Evolutionary conservation across 2,329 filamentous ascomycete species (phyloP).

Genomic region (Cercospora zeina): DNA sequence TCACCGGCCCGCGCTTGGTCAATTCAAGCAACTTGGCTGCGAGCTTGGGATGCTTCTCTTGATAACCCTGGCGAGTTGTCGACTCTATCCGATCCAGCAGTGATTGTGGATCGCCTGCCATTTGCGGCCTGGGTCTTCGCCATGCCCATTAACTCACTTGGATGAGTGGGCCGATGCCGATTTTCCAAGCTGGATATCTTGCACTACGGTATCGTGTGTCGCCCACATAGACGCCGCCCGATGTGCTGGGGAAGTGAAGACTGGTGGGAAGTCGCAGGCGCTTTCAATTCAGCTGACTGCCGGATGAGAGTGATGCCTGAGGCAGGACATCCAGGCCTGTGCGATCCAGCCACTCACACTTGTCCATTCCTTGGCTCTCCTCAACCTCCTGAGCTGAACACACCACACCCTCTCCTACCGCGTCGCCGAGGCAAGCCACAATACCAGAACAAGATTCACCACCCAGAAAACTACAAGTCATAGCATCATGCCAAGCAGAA

Average conservation of each 20-base stretch:
- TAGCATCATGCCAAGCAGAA: background rate
- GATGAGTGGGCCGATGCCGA: background rate
- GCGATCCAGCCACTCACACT: background rate
- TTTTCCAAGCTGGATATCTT: background rate
- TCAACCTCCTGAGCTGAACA: background rate
- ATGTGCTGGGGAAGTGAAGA: background rate
- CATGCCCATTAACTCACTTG: background rate
- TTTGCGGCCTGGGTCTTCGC: background rate
- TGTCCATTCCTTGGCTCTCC: background rate
- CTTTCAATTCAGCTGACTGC: background rate
- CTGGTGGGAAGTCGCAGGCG: background rate
- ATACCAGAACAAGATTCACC: background rate
- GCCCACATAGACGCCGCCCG: background rate
- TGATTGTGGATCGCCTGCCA: background rate
- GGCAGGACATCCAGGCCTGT: background rate
- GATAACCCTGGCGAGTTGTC: background rate
- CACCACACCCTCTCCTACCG: background rate
- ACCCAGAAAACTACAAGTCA: slow-evolving; percentile 6
- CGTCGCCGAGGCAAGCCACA: background rate
- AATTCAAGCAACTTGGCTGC: background rate
- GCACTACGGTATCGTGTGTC: background rate
- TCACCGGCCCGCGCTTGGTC: background rate
- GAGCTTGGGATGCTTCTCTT: background rate
- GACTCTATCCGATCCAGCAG: background rate
- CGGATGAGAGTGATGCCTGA: background rate